These are phyloP conservation scores for Sarocladium oryzae DNA, from an alignment of 2,329 filamentous ascomycete species.

Conservation along the genomic window DNA sequence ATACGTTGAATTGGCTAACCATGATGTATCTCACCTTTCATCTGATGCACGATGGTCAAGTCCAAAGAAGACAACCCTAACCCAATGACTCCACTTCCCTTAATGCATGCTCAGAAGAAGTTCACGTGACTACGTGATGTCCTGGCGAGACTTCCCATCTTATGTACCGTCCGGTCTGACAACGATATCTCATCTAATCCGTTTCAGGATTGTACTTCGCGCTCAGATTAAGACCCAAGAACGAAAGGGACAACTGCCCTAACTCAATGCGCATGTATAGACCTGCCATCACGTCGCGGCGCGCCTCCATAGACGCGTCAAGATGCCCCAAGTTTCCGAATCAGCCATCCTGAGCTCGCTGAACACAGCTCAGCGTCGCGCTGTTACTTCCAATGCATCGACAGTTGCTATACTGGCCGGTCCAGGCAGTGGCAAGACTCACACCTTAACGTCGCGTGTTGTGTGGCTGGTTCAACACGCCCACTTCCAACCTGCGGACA, in stretches of 20 bases:
- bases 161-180: too few relatives aligned
- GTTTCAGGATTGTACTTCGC: too few relatives aligned
- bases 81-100: not conserved
- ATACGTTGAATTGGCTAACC: too few relatives aligned
- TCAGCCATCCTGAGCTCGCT: conserved; percentile 39
- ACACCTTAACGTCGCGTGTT: conserved; percentile 87
- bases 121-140: not conserved
- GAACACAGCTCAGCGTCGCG: conserved; percentile 49
- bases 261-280: not conserved
- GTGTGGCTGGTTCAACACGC: conserved; percentile 75
- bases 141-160: not conserved
- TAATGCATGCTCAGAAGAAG: not conserved
- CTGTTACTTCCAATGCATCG: conserved; percentile 44
- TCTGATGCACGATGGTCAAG: too few relatives aligned
- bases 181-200: too few relatives aligned
- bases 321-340: conserved; percentile 13
- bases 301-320: conserved; percentile 8
- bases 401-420: conserved; percentile 63
- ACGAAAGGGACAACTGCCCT: too few relatives aligned
- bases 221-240: too few relatives aligned
- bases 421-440: conserved; percentile 79
- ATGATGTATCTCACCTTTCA: too few relatives aligned
- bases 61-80: not conserved
- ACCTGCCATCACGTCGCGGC: not conserved
- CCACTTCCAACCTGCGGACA: conserved; percentile 71